Evolutionary conservation across 2,329 filamentous ascomycete genomes (phyloP).

Genomic region (Fusarium equiseti): DNA sequence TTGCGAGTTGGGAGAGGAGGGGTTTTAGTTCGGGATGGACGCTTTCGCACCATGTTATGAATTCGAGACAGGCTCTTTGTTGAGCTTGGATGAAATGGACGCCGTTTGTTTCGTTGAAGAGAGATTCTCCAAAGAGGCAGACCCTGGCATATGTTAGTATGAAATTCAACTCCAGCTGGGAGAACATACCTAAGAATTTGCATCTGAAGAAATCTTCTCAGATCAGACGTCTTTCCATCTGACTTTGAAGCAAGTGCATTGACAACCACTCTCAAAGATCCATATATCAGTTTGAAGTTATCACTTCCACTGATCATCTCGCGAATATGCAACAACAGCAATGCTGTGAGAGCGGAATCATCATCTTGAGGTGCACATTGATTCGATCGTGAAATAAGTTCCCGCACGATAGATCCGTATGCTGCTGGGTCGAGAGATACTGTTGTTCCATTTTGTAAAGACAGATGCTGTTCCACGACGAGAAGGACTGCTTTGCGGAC

Average conservation of each 20-base stretch:
- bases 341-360: slow-evolving; percentile 38
- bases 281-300: slow-evolving; percentile 41
- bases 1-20: slow-evolving; percentile 32
- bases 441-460: slow-evolving; percentile 21
- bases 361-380: slow-evolving; percentile 39
- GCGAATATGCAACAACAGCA: slow-evolving; percentile 36
- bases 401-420: slow-evolving; percentile 27
- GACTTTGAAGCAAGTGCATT: slow-evolving; percentile 25
- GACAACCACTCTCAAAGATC: slow-evolving; percentile 30
- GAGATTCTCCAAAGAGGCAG: slow-evolving; percentile 40
- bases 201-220: slow-evolving; percentile 39
- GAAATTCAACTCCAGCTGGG: fast-evolving
- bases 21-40: slow-evolving; percentile 39
- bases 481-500: slow-evolving; percentile 40
- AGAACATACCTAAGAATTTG: slow-evolving; percentile 30
- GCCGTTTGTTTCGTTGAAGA: slow-evolving; percentile 38
- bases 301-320: slow-evolving; percentile 44
- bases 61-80: slow-evolving; percentile 36
- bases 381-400: slow-evolving; percentile 35
- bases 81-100: slow-evolving; percentile 41
- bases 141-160: slow-evolving; percentile 5
- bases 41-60: slow-evolving; percentile 39
- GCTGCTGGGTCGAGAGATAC: slow-evolving; percentile 27
- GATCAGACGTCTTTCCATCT: slow-evolving; percentile 14
- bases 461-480: slow-evolving; percentile 39